Evolutionary conservation across 2,329 filamentous ascomycete species (phyloP).

Genomic region (Cadophora luteo-olivacea): DNA sequence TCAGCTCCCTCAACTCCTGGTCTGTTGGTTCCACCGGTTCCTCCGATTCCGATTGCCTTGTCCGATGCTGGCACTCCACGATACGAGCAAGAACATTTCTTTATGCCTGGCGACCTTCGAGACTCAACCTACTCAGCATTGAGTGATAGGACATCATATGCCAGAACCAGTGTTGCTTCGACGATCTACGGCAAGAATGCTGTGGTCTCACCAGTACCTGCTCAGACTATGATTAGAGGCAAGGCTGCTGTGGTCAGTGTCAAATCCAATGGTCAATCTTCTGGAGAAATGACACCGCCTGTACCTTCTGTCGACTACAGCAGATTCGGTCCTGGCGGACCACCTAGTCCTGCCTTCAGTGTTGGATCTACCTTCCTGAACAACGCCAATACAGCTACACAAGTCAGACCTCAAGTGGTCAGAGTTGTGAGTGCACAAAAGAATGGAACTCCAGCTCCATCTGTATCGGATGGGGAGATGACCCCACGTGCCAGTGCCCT

Average conservation of each 20-base stretch:
- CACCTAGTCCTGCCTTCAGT: slow-evolving; percentile 66
- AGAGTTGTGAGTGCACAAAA: slow-evolving; percentile 60
- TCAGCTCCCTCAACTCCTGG: slow-evolving; percentile 83
- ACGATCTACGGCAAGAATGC: slow-evolving; percentile 94
- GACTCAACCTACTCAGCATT: slow-evolving; percentile 89
- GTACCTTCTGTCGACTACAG: slow-evolving; percentile 75
- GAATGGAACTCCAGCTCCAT: slow-evolving; percentile 46
- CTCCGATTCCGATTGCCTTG: slow-evolving; percentile 79
- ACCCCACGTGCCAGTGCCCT: slow-evolving; percentile 32
- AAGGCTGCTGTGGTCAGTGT: slow-evolving; percentile 95
- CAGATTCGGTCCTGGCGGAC: slow-evolving; percentile 57
- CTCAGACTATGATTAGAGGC: slow-evolving; percentile 84
- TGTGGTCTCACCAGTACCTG: slow-evolving; percentile 77
- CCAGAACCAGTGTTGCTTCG: slow-evolving; percentile 81
- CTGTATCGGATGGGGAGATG: slow-evolving; percentile 25
- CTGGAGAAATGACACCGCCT: slow-evolving; percentile 66
- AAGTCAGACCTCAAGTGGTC: slow-evolving; percentile 64
- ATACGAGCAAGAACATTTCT: slow-evolving; percentile 86
- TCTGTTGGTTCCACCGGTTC: slow-evolving; percentile 87
- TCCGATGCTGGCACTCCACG: slow-evolving; percentile 64
- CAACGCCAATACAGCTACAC: slow-evolving; percentile 64
- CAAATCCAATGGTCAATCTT: slow-evolving; percentile 68
- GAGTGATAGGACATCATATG: slow-evolving; percentile 67
- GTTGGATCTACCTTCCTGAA: slow-evolving; percentile 73
- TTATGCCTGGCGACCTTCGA: slow-evolving; percentile 87